phyloP scores from a whole-genome alignment of 148 eudicot species.

The Tetragonia tetragonoides region DNA sequence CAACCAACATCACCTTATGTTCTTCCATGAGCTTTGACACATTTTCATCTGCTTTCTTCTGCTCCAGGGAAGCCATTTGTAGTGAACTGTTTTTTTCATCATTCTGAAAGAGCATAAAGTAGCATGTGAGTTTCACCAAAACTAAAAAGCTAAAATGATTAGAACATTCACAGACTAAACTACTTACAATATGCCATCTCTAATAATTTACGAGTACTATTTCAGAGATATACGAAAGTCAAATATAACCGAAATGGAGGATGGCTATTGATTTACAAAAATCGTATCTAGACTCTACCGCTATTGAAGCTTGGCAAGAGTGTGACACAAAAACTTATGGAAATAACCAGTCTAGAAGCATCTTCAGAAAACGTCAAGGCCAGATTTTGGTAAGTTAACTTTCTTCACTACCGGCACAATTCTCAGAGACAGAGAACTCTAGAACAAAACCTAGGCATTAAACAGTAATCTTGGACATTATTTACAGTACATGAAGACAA shows the following conservation, averaged over 20 bases:
- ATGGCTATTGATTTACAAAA: background rate
- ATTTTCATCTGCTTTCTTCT: constrained; percentile 69
- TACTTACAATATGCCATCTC: background rate
- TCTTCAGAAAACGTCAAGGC: no score
- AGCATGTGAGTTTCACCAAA: background rate
- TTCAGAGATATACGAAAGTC: background rate
- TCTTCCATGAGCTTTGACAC: constrained; percentile 74
- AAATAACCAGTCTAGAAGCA: no score
- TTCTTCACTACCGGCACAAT: no score
- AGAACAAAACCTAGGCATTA: no score
- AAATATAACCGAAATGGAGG: background rate
- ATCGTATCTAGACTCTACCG: no score
- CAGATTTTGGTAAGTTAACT: no score
- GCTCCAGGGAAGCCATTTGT: constrained; percentile 81
- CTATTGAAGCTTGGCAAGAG: no score
- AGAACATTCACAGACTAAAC: background rate
- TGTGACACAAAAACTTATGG: no score
- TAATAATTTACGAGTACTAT: no score
- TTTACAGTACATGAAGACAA: no score
- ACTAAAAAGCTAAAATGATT: background rate
- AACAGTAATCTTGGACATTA: no score
- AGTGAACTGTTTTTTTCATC: constrained; percentile 57
- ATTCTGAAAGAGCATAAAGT: constrained; percentile 41
- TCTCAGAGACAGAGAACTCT: no score
- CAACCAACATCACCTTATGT: constrained; percentile 58